Percentiles rank a stretch among this genome's conserved stretches.
These are phyloP conservation scores for Pseudozyma sp. DNA, from an alignment of 1,284 basidiomycete species.

Conservation along the genomic window DNA sequence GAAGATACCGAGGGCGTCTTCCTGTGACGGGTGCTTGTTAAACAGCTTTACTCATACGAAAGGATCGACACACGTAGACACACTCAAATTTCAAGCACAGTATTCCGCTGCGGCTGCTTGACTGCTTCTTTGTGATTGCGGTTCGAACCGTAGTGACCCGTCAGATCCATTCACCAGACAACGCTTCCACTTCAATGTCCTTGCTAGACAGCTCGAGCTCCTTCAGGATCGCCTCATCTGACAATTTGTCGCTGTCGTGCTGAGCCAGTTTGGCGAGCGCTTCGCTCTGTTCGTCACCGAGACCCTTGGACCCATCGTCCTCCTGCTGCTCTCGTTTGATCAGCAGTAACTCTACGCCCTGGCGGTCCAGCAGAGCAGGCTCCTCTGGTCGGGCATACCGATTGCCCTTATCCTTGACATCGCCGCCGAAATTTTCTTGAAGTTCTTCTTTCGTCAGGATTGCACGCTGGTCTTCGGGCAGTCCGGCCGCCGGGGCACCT, in stretches of 20 bases:
- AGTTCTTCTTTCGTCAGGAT: slow-evolving; percentile 51
- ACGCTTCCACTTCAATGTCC: slow-evolving; percentile 33
- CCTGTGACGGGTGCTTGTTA: too few species aligned
- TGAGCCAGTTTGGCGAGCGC: slow-evolving; percentile 30
- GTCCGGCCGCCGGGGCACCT: slow-evolving; percentile 43
- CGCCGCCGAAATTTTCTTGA: slow-evolving; percentile 53
- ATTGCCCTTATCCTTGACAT: slow-evolving; percentile 47
- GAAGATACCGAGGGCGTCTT: slow-evolving; percentile 41
- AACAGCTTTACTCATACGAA: too few species aligned
- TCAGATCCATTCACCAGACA: slow-evolving; percentile 56
- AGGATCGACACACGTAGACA: too few species aligned
- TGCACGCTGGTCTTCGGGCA: slow-evolving; percentile 37
- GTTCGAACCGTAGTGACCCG: too few species aligned
- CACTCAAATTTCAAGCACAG: too few species aligned
- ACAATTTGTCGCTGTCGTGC: slow-evolving; percentile 27
- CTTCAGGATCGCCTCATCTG: slow-evolving; percentile 39
- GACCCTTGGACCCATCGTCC: slow-evolving; percentile 41
- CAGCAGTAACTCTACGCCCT: slow-evolving; percentile 53
- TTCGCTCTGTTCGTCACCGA: slow-evolving; percentile 47
- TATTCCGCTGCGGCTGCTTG: not conserved
- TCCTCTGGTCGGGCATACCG: slow-evolving; percentile 52
- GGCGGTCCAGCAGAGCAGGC: slow-evolving; percentile 45
- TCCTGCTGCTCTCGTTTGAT: slow-evolving; percentile 51
- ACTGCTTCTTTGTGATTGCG: too few species aligned
- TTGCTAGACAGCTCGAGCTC: slow-evolving; percentile 42